phyloP scores from a whole-genome alignment of 2,329 filamentous ascomycete genomes.

The Penicillium glabrum region DNA sequence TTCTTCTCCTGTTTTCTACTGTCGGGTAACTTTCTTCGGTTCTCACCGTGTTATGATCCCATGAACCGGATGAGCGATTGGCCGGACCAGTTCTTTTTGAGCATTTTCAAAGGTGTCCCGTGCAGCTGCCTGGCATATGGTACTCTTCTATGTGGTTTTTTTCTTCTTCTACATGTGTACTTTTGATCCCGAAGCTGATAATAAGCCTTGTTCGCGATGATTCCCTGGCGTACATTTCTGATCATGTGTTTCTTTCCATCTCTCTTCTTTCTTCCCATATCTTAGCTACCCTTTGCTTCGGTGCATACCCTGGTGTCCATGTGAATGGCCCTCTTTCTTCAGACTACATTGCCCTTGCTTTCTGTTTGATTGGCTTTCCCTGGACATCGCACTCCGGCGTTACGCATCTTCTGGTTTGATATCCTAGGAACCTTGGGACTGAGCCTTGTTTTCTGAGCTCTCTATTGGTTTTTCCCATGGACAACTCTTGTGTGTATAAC shows the following conservation, averaged over 20 bases:
- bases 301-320: constrained; percentile 10
- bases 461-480: neutral
- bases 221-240: constrained; percentile 22
- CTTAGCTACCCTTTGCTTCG: constrained; percentile 5
- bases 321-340: neutral
- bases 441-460: neutral
- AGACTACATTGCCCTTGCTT: neutral
- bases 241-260: constrained; percentile 13
- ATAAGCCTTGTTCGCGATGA: constrained; percentile 21
- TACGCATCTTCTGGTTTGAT: constrained; percentile 3
- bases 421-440: neutral
- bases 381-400: neutral
- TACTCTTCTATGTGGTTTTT: constrained; percentile 32
- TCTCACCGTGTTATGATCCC: constrained; percentile 27
- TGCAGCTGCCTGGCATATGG: constrained; percentile 33
- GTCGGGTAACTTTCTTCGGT: constrained; percentile 25
- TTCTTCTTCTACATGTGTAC: constrained; percentile 19
- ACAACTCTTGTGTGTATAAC: constrained; percentile 18
- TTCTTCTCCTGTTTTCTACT: constrained; percentile 17
- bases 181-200: constrained; percentile 21
- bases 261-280: constrained; percentile 1
- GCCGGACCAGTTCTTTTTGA: constrained; percentile 30
- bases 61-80: constrained; percentile 39
- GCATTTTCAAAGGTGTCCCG: constrained; percentile 38
- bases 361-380: neutral